Evolutionary conservation across 352 stramenopile genomes (phyloP), one percentile per base, ranked within the genome.

Genomic region (Phytophthora citrophthora): DNA sequence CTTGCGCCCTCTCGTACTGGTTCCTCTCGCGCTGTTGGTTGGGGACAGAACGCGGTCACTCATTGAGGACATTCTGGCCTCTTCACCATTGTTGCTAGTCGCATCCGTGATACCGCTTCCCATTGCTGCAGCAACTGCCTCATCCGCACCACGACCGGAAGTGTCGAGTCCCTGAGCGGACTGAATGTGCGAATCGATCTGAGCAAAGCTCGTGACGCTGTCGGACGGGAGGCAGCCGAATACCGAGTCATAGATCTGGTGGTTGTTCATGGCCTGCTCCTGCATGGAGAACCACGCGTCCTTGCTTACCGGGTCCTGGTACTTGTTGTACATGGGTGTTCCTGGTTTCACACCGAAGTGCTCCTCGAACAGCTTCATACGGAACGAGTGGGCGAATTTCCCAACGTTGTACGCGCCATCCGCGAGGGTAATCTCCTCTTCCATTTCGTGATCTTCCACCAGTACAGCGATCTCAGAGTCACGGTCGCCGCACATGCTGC

Each of bases 391-490:
- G 2, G 66, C 79, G 69, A 94, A 94, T 50, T 91, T 92, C 48
- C 88, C 88, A 27, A 94, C 83, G 39, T 68, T 81, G 40, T 74
- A 82, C 2, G 60, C 46, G 2, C 74, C 76, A 13, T 74, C 63
- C 5, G 68, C 81, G 15, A 94, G 79, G 8, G 70, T 72, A 18
- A 86, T 74, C 1, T 59, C 61, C 11, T 87, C 68, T 41, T 92
- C 74, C 69, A 90, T 79, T 48, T 92, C 81, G 16, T 85, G 74
- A 48, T 95, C 88, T 12, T 95, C 88, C n/a, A 94, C 70, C 3
- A 94, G 36, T 20, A 93, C 85, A n/a, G 88, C 88, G 55, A 96
- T 92, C 64, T 96, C 88, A 24, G 88, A 96, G 61, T 96, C 88
- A 43, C 88, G 84, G 62, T 94, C 86, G 34, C 88, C 88, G n/a